phyloP scores from a whole-genome alignment of 768 basidiomycete species.

The Termitomyces heimii region DNA sequence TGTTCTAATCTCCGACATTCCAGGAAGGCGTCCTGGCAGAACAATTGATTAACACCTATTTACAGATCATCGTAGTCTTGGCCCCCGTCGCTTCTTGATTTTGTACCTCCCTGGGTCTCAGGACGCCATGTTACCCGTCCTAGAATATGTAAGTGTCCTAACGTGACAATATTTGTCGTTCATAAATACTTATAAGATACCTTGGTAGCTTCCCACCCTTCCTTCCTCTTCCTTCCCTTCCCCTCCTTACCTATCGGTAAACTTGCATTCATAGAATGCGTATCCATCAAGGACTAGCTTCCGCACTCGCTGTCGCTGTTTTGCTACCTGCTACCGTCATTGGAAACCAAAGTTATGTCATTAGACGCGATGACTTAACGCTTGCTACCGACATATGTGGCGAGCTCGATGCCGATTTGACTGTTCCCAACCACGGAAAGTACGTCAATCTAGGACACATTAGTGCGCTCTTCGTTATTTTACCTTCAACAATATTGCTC shows the following conservation, averaged over 20 bases:
- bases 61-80: background rate
- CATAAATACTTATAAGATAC: background rate
- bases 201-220: no score
- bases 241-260: background rate
- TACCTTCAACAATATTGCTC: no score
- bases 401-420: conserved; percentile 25
- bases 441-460: conserved; percentile 24
- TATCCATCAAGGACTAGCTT: background rate
- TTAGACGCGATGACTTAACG: conserved; percentile 4
- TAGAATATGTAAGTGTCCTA: background rate
- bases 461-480: conserved; percentile 12
- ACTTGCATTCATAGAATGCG: background rate
- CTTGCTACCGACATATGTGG: conserved; percentile 31
- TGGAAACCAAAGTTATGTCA: conserved; percentile 4
- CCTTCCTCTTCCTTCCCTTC: background rate
- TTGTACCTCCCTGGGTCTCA: background rate
- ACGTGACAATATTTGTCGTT: background rate
- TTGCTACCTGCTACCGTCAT: conserved; percentile 1
- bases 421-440: conserved; percentile 19
- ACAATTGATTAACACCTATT: background rate
- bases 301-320: background rate
- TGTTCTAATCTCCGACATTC: background rate
- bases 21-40: background rate
- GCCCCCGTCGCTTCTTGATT: background rate
- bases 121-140: background rate